Evolutionary conservation across 257 asterid genomes (phyloP), one percentile per base, ranked within the genome.

Genomic region (Apocynum venetum): DNA sequence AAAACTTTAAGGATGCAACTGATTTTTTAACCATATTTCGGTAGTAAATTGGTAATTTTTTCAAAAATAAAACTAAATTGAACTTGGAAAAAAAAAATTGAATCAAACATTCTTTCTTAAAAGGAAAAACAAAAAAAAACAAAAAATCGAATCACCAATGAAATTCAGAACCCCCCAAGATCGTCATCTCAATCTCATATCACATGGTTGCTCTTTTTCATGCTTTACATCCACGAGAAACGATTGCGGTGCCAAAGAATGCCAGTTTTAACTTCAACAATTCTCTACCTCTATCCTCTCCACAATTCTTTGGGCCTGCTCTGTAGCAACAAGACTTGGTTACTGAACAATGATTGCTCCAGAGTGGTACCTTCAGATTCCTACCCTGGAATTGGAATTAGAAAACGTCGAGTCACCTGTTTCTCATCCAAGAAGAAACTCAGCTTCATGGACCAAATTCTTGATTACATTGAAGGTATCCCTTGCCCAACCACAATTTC

Each of bases 381-480:
- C n/a, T 12, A 36, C 13, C 47, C 3, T 59, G 60, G 46, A 25
- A 25, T 25, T 25, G 31, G 31, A 25, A 25, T 25, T 25, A 25
- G 31, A 56, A 82, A 74, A 68, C 77, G 74, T 38, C 71, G 44
- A 12, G 5, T 89, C 68, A 82, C 88, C 31, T 91, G 97, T 75
- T 92, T 87, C 85, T 87, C 95, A 14, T 88, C 97, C 78, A 92
- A 89, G 88, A 92, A 91, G 88, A 94, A 92, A 73, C 90, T 89
- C 77, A 80, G 95, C 76, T 86, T 94, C 87, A 85, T 91, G 92
- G 96, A 94, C 81, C 98, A 89, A 86, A 94, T 94, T 77, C 97
- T 94, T 76, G 98, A 94, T 82, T 92, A 92, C 79, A 94, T 94
- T 74, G 97, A 94, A 94, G 98, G 98, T 84, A 74, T 36, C 5